Base-by-base conservation (phyloP, 1,139 yeast species). In the Hansenula lynferdii region DNA sequence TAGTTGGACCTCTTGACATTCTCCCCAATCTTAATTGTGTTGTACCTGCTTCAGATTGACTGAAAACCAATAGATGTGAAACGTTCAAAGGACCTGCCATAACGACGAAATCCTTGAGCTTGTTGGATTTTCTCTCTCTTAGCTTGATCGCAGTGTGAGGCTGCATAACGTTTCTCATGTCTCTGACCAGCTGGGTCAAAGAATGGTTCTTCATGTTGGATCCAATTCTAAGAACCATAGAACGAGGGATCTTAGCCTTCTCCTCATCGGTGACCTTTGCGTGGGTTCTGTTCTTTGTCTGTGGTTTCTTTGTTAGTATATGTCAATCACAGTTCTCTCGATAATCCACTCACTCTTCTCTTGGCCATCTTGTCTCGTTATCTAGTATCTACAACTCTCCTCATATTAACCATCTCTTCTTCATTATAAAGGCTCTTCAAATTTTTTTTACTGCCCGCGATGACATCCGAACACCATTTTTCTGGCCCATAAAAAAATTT, bases 41-140 rank as follows among this genome's bases (percentile, higher is more conserved):
- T 43, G 80, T 81, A 8, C 97, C 97, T 3, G 83, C 69, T 50
- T 78, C 82, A 32, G 87, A 77, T 57, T 87, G 96, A 47, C 90
- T 83, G 65, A 92, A 89, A 20, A 92, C 70, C 64, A 92, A 77
- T 57, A 94, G 63, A 61, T 92, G 96, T 8, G 92, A 73, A 12
- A 94, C 96, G 27, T 96, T 96, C 38, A 92, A 69, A 8, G 98
- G 97, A 5, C 98, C 98, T 28, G 97, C 89, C 97, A 92, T 90
- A 18, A 89, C 96, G 16, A 90, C 75, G 54, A 85, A 92, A 63
- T 92, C 98, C 60, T 84, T 85, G 48, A 92, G 70, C 56, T 80
- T 83, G 61, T 94, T 94, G 34, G 86, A 71, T 60, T 86, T 86
- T 38, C 97, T 71, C 63, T 94, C 98, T 49, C 82, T 73, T 45